Conservation (phyloP, 1,139 yeast genomes). For the Pichia sp. region DNA sequence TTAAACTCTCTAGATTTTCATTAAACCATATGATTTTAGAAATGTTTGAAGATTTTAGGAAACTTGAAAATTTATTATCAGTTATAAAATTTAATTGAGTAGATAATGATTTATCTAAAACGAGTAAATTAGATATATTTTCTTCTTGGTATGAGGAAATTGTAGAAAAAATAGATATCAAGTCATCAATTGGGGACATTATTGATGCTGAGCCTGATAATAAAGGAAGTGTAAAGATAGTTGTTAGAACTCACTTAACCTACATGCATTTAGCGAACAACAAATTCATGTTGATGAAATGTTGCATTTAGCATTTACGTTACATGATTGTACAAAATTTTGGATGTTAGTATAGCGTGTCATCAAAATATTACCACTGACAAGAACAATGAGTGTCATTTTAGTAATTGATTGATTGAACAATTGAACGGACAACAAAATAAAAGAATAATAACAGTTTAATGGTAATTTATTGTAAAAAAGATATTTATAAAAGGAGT, state of each 20-base stretch:
- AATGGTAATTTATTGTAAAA: not conserved
- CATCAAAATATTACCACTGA: not conserved
- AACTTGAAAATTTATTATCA: constrained; percentile 10
- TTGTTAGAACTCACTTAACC: too few species aligned
- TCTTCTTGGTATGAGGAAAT: constrained; percentile 11
- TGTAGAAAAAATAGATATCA: constrained; percentile 14
- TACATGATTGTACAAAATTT: too few species aligned
- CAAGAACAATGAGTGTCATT: not conserved
- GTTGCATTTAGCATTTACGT: not conserved
- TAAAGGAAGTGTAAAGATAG: too few species aligned
- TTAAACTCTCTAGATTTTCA: not conserved
- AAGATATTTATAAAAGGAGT: not conserved
- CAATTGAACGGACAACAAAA: not conserved
- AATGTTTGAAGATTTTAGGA: constrained; percentile 7
- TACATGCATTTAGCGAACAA: not conserved
- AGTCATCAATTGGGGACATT: constrained; percentile 10
- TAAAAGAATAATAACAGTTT: not conserved
- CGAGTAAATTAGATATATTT: not conserved
- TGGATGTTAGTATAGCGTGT: not conserved
- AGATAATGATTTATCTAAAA: constrained; percentile 12
- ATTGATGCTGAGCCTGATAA: not conserved
- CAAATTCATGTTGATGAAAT: not conserved
- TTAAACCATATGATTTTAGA: constrained; percentile 4
- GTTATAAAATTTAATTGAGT: constrained; percentile 9
- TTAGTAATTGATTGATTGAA: not conserved